A percentile compares a stretch with the other conserved stretches of the same genome.
phyloP scores from a whole-genome alignment of 164 flowering plant genomes.

The Pachysandra terminalis region DNA sequence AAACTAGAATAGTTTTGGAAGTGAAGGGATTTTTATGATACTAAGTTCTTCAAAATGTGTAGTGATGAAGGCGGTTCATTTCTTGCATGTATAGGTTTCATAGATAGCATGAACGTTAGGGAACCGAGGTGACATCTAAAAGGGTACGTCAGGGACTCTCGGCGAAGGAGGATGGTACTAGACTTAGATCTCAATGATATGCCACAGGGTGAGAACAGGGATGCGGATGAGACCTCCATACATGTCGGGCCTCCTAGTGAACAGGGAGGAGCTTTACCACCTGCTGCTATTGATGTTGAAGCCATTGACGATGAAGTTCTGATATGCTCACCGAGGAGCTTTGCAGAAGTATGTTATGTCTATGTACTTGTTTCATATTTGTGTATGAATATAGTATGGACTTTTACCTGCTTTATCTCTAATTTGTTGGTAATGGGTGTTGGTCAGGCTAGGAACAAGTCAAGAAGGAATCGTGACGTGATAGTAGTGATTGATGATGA shows the following conservation, averaged over 20 bases:
- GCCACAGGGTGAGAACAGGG: background rate
- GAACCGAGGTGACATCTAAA: background rate
- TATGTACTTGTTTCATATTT: background rate
- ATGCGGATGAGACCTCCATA: background rate
- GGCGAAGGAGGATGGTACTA: constrained; percentile 6
- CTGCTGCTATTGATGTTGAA: constrained; percentile 4
- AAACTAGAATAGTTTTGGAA: background rate
- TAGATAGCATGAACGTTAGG: constrained; percentile 1
- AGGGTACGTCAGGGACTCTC: background rate
- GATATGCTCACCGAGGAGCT: constrained; percentile 2
- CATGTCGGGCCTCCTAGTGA: background rate
- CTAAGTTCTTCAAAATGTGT: background rate
- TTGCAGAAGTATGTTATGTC: background rate
- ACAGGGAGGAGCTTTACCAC: background rate
- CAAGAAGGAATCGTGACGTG: constrained; percentile 3
- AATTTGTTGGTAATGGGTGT: background rate
- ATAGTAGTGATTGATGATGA: constrained; percentile 4
- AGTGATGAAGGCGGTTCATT: background rate
- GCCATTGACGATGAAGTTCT: constrained; percentile 1
- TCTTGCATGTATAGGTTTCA: background rate
- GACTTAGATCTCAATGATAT: constrained; percentile 8
- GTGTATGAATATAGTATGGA: background rate
- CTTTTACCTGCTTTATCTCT: background rate
- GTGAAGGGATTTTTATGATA: background rate
- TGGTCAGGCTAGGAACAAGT: constrained; percentile 1